Evolutionary conservation across 1,139 yeast species (phyloP).

Genomic region (Hansenula lynferdii): DNA sequence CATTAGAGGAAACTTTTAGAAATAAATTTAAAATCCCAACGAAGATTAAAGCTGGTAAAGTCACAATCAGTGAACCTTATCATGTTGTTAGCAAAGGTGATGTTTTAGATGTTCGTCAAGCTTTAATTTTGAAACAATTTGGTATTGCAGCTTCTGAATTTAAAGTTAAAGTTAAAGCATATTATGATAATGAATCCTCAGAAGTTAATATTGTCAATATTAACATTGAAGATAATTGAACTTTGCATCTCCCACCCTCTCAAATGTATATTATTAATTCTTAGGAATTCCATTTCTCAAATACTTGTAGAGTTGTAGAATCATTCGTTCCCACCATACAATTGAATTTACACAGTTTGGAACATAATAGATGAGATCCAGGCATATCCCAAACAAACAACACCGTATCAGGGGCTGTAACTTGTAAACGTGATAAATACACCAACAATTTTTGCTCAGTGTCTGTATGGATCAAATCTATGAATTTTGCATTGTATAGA

Average conservation of each 20-base stretch:
- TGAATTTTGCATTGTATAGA: slow-evolving; percentile 12
- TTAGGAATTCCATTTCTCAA: background rate
- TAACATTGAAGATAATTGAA: slow-evolving; percentile 26
- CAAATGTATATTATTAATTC: background rate
- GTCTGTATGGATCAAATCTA: slow-evolving; percentile 24
- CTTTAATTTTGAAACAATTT: slow-evolving; percentile 86
- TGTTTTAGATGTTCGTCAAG: slow-evolving; percentile 82
- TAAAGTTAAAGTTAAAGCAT: slow-evolving; percentile 74
- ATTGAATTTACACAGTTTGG: background rate
- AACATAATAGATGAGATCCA: background rate
- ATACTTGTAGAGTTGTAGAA: background rate
- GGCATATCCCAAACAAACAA: slow-evolving; percentile 2
- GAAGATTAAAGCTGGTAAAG: slow-evolving; percentile 83
- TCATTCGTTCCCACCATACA: background rate
- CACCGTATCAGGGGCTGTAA: background rate
- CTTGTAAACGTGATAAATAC: slow-evolving; percentile 26
- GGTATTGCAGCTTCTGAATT: slow-evolving; percentile 94
- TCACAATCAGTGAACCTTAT: slow-evolving; percentile 69
- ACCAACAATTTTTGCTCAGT: slow-evolving; percentile 25
- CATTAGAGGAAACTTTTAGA: slow-evolving; percentile 89
- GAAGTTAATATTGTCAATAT: slow-evolving; percentile 26
- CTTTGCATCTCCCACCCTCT: no score
- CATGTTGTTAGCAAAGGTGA: slow-evolving; percentile 80
- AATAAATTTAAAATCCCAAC: slow-evolving; percentile 89
- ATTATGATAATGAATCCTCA: slow-evolving; percentile 55